Evolutionary conservation across 2,329 filamentous ascomycete species (phyloP), one percentile per base, ranked within the genome.

Genomic region (Aspergillus sp.): DNA sequence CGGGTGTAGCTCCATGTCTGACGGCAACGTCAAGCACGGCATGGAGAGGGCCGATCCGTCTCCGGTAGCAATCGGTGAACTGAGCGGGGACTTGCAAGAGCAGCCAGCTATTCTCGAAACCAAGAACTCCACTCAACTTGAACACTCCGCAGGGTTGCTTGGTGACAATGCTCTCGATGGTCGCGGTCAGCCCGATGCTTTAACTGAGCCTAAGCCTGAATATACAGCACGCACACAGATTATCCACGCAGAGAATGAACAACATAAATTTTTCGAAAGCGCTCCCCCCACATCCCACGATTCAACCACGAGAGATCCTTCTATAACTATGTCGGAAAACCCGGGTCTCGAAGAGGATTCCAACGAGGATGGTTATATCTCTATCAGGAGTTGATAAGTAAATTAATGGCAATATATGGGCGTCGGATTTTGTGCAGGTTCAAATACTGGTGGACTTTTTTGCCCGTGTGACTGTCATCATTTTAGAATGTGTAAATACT

Each of bases 1-100:
- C 73, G 90, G 87, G 56, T 90, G 96, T 71, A 78, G 83, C 1
- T 88, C 90, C 0, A 82, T 83, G 16, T 87, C 84, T 1, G 82
- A 86, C 1, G 90, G 93, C 67, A 86, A 90, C 52, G 76, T 88
- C 32, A 89, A 91, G 72, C 78, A 81, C 47, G 83, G 81, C n/a
- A 74, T 77, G 0, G 92, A 96, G 69, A 84, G 89, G 11, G 91
- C 91, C 0, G 85, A 88, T 64, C 81, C 81, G 46, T 78, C 85
- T 24, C 75, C 80, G 51, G 79, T 83, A 64, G 80, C 79, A 2
- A 86, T 88, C 0, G 85, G 20, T 49, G 18, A 47, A 10, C 45
- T 22, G 42, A 9, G 42, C 11, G 42, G 6, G 42, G 42, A 36
- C 6, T 6, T 20, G 50, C 22, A 52, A n/a, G 50, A 52, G 3